Evolutionary conservation across 1,284 basidiomycete genomes (phyloP).

Genomic region (Sutorius eximius): DNA sequence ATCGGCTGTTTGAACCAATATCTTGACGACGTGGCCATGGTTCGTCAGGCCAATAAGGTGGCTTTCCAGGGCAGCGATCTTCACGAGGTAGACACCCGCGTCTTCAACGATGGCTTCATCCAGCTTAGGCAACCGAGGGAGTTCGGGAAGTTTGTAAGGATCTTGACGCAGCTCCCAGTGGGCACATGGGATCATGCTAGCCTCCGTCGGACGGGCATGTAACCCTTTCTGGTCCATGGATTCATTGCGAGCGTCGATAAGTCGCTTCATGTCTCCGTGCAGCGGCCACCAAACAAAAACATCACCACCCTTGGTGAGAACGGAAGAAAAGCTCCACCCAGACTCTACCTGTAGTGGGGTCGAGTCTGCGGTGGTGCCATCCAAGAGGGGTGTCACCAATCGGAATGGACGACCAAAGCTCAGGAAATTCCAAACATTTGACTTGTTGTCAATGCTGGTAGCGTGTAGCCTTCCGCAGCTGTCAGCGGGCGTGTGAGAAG

Average conservation of each 20-base stretch:
- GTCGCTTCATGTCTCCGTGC: constrained; percentile 40
- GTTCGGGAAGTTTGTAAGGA: constrained; percentile 55
- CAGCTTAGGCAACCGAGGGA: constrained; percentile 50
- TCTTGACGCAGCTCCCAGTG: constrained; percentile 56
- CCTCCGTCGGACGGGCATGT: constrained; percentile 36
- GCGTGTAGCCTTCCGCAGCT: constrained; percentile 77
- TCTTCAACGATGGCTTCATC: constrained; percentile 33
- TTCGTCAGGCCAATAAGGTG: constrained; percentile 76
- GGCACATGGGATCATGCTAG: constrained; percentile 55
- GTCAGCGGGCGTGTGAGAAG: constrained; percentile 17
- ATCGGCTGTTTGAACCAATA: constrained; percentile 41
- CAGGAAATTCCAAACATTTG: constrained; percentile 68
- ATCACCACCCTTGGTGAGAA: constrained; percentile 67
- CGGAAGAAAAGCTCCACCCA: constrained; percentile 77
- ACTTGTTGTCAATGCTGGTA: constrained; percentile 57
- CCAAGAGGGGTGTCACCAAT: constrained; percentile 51
- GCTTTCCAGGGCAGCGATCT: constrained; percentile 72
- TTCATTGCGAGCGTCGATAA: constrained; percentile 42
- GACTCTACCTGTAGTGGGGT: constrained; percentile 70
- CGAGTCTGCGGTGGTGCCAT: constrained; percentile 44
- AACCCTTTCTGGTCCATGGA: constrained; percentile 47
- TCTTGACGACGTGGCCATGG: constrained; percentile 71
- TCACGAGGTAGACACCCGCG: constrained; percentile 55
- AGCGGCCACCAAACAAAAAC: constrained; percentile 80
- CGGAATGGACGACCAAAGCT: constrained; percentile 75